phyloP scores from a whole-genome alignment of 768 basidiomycete species.

The Amanita exitialis region DNA sequence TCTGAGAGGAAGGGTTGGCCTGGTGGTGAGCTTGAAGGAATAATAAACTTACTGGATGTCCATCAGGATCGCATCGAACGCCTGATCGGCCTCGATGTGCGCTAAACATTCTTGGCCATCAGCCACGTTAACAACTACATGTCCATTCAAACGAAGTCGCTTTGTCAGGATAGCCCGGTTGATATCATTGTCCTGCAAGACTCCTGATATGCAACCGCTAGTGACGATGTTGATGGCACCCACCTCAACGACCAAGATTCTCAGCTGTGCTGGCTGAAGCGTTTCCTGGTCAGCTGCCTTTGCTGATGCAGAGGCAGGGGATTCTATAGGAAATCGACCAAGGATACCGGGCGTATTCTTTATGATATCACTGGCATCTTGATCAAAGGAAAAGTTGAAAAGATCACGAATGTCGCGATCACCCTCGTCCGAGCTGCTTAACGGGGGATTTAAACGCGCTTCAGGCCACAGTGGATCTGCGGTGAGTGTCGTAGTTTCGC shows the following conservation, averaged over 20 bases:
- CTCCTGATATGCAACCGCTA: background rate
- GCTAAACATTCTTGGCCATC: constrained; percentile 75
- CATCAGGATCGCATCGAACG: constrained; percentile 73
- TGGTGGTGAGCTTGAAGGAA: background rate
- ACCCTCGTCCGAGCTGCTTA: background rate
- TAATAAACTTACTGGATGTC: constrained; percentile 56
- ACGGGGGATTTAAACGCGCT: background rate
- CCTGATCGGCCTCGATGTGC: constrained; percentile 40
- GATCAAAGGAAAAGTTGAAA: background rate
- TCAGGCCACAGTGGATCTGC: constrained; percentile 10
- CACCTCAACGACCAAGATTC: constrained; percentile 64
- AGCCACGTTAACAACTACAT: constrained; percentile 51
- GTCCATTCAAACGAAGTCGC: constrained; percentile 54
- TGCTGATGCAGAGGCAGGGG: background rate
- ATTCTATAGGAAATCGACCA: background rate
- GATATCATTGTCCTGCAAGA: constrained; percentile 59
- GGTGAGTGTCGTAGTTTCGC: constrained; percentile 5
- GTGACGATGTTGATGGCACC: constrained; percentile 5
- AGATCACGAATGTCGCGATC: background rate
- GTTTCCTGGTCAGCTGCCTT: background rate
- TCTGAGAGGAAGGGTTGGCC: constrained; percentile 21
- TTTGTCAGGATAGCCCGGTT: constrained; percentile 66
- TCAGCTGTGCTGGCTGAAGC: constrained; percentile 15
- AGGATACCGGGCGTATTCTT: background rate
- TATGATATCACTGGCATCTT: background rate